Conservation (phyloP, 768 basidiomycete species). For the Rhodocollybia butyracea region DNA sequence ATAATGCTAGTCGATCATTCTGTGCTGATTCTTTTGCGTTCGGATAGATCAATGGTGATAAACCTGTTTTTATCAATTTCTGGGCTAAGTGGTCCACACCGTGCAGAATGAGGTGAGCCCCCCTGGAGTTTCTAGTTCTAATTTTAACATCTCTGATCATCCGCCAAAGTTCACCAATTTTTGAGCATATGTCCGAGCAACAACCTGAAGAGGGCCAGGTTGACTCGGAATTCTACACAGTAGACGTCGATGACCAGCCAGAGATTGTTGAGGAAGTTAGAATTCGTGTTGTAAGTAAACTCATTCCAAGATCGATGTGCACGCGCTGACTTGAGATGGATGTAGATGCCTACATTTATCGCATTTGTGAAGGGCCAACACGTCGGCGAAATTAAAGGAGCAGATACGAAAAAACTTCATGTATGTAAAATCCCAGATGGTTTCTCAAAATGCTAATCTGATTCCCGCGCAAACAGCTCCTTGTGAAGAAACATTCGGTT, state of each 20-base stretch:
- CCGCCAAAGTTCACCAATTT: constrained; percentile 61
- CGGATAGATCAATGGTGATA: constrained; percentile 42
- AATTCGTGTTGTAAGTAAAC: constrained; percentile 53
- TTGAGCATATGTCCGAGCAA: constrained; percentile 49
- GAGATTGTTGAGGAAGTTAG: constrained; percentile 56
- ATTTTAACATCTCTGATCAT: no score
- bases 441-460: background rate
- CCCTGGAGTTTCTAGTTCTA: no score
- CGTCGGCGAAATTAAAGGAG: constrained; percentile 42
- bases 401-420: constrained; percentile 36
- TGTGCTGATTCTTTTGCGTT: background rate
- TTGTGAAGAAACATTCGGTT: no score
- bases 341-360: constrained; percentile 42
- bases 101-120: constrained; percentile 63
- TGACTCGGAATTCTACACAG: constrained; percentile 70
- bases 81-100: constrained; percentile 80
- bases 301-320: background rate
- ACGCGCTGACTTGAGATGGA: background rate
- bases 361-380: constrained; percentile 35
- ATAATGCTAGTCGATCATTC: background rate
- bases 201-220: constrained; percentile 32
- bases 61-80: constrained; percentile 56
- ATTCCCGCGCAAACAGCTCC: background rate
- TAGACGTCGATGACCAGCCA: constrained; percentile 62
- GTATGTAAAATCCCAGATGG: constrained; percentile 19